phyloP scores from a whole-genome alignment of 1,139 yeast genomes.

The Saccharomycopsis hybrid region DNA sequence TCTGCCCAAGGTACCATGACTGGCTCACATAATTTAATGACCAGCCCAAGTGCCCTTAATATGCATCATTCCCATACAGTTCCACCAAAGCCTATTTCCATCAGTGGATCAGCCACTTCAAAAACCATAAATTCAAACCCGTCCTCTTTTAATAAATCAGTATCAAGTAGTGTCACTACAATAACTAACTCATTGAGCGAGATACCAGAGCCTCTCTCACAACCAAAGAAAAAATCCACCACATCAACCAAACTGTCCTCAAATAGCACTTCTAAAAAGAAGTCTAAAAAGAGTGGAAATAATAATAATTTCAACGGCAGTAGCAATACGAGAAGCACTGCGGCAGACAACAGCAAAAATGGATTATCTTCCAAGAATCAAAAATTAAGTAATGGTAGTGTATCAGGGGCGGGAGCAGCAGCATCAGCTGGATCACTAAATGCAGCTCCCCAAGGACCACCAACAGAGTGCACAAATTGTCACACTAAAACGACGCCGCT shows the following conservation, averaged over 20 bases:
- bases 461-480: slow-evolving; percentile 93
- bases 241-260: too few relatives aligned
- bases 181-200: not conserved
- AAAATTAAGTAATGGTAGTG: too few relatives aligned
- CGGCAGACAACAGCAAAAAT: too few relatives aligned
- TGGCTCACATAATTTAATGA: slow-evolving; percentile 2
- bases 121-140: not conserved
- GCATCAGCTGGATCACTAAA: too few relatives aligned
- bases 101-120: not conserved
- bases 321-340: too few relatives aligned
- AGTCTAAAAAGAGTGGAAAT: too few relatives aligned
- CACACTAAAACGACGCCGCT: slow-evolving; percentile 89
- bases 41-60: slow-evolving; percentile 2
- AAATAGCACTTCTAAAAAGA: not conserved
- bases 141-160: not conserved
- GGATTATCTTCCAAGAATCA: too few relatives aligned
- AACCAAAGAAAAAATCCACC: not conserved
- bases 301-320: too few relatives aligned
- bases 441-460: too few relatives aligned
- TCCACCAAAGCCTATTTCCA: not conserved
- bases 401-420: too few relatives aligned
- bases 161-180: not conserved
- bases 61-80: not conserved
- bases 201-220: not conserved
- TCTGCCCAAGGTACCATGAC: too few relatives aligned